phyloP scores from a whole-genome alignment of 805 yeast species.

The Yarrowia phangngaensis region DNA sequence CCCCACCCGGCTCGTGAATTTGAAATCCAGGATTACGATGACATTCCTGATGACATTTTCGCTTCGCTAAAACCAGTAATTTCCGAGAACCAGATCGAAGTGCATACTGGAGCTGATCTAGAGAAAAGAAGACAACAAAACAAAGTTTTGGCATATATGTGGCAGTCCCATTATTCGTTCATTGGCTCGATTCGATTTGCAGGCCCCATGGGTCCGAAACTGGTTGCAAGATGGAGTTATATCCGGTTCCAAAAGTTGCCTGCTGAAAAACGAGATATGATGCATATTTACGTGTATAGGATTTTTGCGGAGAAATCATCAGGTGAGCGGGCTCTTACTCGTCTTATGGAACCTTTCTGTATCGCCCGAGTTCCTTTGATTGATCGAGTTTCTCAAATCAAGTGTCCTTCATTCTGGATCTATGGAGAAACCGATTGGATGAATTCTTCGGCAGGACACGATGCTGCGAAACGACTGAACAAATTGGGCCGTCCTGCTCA shows the following conservation, averaged over 20 bases:
- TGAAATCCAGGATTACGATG: slow-evolving; percentile 15
- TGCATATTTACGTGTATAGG: slow-evolving; percentile 77
- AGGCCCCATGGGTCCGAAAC: slow-evolving; percentile 76
- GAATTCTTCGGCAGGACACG: slow-evolving; percentile 45
- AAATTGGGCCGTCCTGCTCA: slow-evolving; percentile 34
- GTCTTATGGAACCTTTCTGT: slow-evolving; percentile 85
- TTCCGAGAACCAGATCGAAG: slow-evolving; percentile 41
- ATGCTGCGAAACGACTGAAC: slow-evolving; percentile 39
- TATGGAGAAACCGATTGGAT: slow-evolving; percentile 82
- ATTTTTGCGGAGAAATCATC: slow-evolving; percentile 84
- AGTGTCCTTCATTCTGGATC: slow-evolving; percentile 71
- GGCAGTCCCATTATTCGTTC: slow-evolving; percentile 86
- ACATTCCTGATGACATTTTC: slow-evolving; percentile 27
- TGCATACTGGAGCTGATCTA: slow-evolving; percentile 43
- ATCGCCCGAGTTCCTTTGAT: slow-evolving; percentile 72
- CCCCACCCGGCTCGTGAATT: slow-evolving; percentile 9
- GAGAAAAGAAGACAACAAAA: slow-evolving; percentile 20
- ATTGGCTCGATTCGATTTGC: slow-evolving; percentile 71
- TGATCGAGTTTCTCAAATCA: slow-evolving; percentile 49
- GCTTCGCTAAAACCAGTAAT: slow-evolving; percentile 22
- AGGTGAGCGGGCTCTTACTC: slow-evolving; percentile 87
- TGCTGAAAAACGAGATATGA: slow-evolving; percentile 45
- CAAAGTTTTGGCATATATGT: slow-evolving; percentile 64
- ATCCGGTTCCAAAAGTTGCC: slow-evolving; percentile 67
- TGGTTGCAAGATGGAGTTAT: slow-evolving; percentile 86